Evolutionary conservation across 108 stramenopile genomes (phyloP), one percentile per base, ranked within the genome.

Genomic region (Cyclotella choctawhatcheeana): DNA sequence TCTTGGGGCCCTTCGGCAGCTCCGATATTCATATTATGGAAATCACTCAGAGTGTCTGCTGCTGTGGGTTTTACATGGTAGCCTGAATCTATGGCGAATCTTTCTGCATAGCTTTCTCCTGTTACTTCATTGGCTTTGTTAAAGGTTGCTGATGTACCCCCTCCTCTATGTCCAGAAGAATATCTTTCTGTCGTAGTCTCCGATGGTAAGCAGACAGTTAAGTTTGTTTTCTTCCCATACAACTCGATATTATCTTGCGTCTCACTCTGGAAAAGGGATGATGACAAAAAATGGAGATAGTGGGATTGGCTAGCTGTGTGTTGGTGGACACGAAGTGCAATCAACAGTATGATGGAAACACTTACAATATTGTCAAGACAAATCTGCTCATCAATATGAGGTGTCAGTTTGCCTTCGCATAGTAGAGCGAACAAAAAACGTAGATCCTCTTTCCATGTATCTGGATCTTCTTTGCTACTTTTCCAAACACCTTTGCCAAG

Each of bases 401-500:
- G 79, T 43, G 55, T 58, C 35, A 80, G 10, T n/a, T 48, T 69
- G 37, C 67, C 72, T 48, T 47, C 64, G 2, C 47, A 58, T 21
- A 80, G 56, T 29, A 80, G 44, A 32, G 79, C 68, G 7, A 80
- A 64, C 44, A 80, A 34, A 40, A 69, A 80, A 27, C 79, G 40
- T 55, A 80, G 33, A 50, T 80, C 79, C 43, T 80, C 67, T 53
- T 73, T 73, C 72, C 73, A 80, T 44, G 63, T 22, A 43, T 37
- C 56, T 20, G 43, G 79, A 48, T 73, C 58, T 58, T 72, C 61
- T 62, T 69, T 73, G 62, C 44, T 59, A 35, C 68, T 73, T 31
- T 51, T 44, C 79, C 79, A 80, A 18, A 73, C 60, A 47, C 79
- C 79, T 22, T 73, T n/a, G n/a, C n/a, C n/a, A n/a, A n/a, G n/a